Evolutionary conservation across 2,329 filamentous ascomycete species (phyloP), one percentile per base, ranked within the genome.

Genomic region (Epichloe aotearoae): DNA sequence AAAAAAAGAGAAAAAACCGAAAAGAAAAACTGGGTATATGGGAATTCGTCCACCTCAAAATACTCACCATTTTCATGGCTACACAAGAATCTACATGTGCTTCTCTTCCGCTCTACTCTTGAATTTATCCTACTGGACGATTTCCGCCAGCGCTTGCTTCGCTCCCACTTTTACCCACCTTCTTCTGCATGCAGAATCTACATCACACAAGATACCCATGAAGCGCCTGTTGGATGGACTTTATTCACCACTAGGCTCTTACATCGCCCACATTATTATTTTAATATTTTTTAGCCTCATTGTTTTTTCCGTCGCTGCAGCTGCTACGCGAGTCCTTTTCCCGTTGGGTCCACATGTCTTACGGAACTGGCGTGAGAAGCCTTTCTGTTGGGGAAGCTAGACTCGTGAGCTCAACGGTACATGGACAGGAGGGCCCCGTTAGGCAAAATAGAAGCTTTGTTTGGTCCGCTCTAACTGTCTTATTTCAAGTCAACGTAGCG

Each of bases 181-280:
- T 43, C 38, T 52, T 43, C 38, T 52, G 51, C 30, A 30, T 30
- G 30, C 33, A 51, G 53, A 50, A 56, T 49, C 52, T 56, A 53
- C 50, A 54, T 44, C 52, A 55, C 52, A 57, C 54, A 55, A 56
- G 56, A 59, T 59, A 58, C 55, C 57, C 55, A 52, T 47, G 37
- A 23, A 42, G 19, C n/a, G 33, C 20, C 36, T n/a, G 12, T 45
- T 37, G 34, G 34, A 37, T 26, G 15, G 4, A 8, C 34, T 39
- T n/a, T 34, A 34, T 42, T 42, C 38, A 26, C n/a, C 47, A 36
- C 40, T 50, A 5, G 14, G n/a, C 19, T 30, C 34, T 36, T 38
- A 43, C 26, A 12, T 6, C 10, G 11, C 14, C 30, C 41, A 11
- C 1, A 4, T 34, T 34, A 20, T 15, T 33, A 19, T 49, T 41